A percentile compares a stretch with the other conserved stretches of the same genome.
Evolutionary conservation across 1,284 basidiomycete genomes (phyloP).

Genomic region (Ustilago loliicola): DNA sequence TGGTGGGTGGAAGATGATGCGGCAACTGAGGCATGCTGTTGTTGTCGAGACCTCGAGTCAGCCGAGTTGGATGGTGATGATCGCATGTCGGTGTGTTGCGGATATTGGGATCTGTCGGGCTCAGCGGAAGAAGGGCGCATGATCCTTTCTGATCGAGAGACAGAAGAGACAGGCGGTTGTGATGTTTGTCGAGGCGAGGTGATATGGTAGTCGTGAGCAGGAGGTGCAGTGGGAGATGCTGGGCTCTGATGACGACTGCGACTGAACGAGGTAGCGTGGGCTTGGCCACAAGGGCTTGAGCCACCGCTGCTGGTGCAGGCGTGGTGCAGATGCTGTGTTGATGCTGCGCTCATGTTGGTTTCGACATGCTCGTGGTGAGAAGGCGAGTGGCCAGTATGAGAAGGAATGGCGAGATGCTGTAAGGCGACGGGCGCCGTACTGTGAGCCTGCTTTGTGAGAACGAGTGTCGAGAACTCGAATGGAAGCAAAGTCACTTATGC

Average conservation of each 20-base stretch:
- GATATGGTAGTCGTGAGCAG: constrained; percentile 3
- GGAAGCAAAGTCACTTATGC: background rate
- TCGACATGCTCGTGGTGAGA: constrained; percentile 31
- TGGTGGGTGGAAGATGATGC: background rate
- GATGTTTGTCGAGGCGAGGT: constrained; percentile 14
- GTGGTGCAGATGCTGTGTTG: constrained; percentile 27
- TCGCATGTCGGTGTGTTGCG: background rate
- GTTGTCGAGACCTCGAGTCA: background rate
- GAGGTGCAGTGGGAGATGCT: background rate
- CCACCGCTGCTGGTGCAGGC: constrained; percentile 19
- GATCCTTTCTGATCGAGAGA: background rate
- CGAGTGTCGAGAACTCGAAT: background rate
- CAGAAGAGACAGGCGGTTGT: constrained; percentile 7
- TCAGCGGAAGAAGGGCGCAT: constrained; percentile 8
- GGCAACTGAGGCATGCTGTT: background rate
- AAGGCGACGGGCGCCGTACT: constrained; percentile 3
- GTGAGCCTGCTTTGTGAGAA: background rate
- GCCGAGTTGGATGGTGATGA: background rate
- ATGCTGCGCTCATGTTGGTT: constrained; percentile 39
- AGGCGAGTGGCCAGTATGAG: constrained; percentile 24
- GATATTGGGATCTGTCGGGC: background rate
- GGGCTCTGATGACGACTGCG: constrained; percentile 24
- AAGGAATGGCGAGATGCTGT: constrained; percentile 2
- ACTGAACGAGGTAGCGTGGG: constrained; percentile 15
- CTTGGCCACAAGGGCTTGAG: constrained; percentile 16